A percentile compares a stretch with the other conserved stretches of the same genome.
phyloP scores from a whole-genome alignment of 2,329 filamentous ascomycete genomes.

The Boeremia lycopersici region DNA sequence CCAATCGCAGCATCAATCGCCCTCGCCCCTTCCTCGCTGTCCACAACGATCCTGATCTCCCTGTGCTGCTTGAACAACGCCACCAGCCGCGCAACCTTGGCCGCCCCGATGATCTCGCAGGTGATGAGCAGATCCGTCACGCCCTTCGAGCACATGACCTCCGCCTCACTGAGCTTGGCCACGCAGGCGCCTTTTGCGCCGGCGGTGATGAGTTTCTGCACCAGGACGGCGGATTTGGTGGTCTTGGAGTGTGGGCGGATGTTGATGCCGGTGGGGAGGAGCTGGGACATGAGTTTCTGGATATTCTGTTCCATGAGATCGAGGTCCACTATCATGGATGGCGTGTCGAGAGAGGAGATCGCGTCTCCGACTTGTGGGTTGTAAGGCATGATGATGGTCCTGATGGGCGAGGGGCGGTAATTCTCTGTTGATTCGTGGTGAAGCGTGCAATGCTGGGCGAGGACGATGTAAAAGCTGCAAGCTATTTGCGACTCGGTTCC shows the following conservation, averaged over 20 bases:
- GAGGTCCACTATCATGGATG: constrained; percentile 62
- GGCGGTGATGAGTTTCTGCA: constrained; percentile 51
- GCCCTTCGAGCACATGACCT: constrained; percentile 49
- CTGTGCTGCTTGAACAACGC: constrained; percentile 51
- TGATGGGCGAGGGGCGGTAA: not conserved
- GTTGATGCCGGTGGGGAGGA: constrained; percentile 54
- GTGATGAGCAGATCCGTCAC: constrained; percentile 60
- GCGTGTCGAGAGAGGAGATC: constrained; percentile 57
- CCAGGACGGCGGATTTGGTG: constrained; percentile 57
- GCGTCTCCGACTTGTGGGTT: constrained; percentile 51
- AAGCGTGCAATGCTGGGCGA: not conserved
- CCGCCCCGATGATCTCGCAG: constrained; percentile 56
- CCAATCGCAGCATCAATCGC: constrained; percentile 54
- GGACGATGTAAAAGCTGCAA: not conserved
- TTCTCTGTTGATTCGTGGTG: not conserved
- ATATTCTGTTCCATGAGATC: constrained; percentile 60
- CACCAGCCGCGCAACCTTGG: constrained; percentile 56
- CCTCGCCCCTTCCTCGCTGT: constrained; percentile 53
- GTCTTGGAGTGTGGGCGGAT: constrained; percentile 62
- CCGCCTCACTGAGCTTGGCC: constrained; percentile 56
- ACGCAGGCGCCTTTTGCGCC: constrained; percentile 60
- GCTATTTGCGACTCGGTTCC: not conserved
- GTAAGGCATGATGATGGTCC: constrained; percentile 38
- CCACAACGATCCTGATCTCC: constrained; percentile 55
- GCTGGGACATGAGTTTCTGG: constrained; percentile 52